These are phyloP conservation scores for Auxenochlorella pyrenoidosa DNA, from an alignment of 139 green algal species.

Conservation along the genomic window DNA sequence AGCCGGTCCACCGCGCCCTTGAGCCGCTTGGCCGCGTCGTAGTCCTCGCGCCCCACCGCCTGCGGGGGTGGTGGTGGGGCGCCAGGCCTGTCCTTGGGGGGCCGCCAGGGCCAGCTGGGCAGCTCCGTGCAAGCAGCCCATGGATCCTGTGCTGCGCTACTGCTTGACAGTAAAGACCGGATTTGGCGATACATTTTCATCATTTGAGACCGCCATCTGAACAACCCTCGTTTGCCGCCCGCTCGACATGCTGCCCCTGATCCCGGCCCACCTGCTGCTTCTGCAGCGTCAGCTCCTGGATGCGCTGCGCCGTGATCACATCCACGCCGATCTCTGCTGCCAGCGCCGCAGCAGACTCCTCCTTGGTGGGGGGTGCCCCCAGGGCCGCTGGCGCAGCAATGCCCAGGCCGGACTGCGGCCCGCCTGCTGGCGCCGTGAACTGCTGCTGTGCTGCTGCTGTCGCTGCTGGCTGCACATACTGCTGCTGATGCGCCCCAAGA, in stretches of 20 bases:
- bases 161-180: no score
- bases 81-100: no score
- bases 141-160: no score
- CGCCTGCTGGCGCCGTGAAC: not conserved
- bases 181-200: no score
- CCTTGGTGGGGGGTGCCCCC: not conserved
- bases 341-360: slow-evolving; percentile 11
- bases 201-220: no score
- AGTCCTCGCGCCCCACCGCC: slow-evolving; percentile 82
- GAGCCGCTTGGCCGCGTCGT: slow-evolving; percentile 95
- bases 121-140: no score
- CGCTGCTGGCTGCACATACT: not conserved
- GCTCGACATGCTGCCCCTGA: no score
- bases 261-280: slow-evolving; percentile 71
- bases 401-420: not conserved
- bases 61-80: not conserved
- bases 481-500: slow-evolving; percentile 21
- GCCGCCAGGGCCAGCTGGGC: no score
- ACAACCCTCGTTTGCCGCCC: no score
- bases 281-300: slow-evolving; percentile 64
- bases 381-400: not conserved
- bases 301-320: slow-evolving; percentile 61
- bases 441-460: not conserved
- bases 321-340: slow-evolving; percentile 38
- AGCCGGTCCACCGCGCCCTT: slow-evolving; percentile 61